A percentile compares a stretch with the other conserved stretches of the same genome.
phyloP scores from a whole-genome alignment of 768 basidiomycete species.

The Pholiota molesta region DNA sequence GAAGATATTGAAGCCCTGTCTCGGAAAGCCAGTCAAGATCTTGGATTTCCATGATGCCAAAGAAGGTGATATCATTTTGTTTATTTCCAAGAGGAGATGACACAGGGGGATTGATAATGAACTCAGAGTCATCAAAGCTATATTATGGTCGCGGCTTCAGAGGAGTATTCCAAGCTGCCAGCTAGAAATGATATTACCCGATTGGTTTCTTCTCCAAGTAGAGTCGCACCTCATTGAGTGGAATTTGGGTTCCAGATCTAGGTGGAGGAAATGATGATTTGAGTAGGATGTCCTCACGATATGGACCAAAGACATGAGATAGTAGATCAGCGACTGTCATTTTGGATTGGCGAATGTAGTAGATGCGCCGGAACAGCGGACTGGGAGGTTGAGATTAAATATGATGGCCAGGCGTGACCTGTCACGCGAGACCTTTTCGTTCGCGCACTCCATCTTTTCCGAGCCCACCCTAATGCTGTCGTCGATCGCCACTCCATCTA shows the following conservation, averaged over 20 bases:
- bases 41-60: slow-evolving; percentile 51
- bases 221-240: slow-evolving; percentile 22
- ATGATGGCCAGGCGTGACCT: not conserved
- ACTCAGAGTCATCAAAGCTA: slow-evolving; percentile 55
- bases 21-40: slow-evolving; percentile 53
- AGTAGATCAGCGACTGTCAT: slow-evolving; percentile 4
- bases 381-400: not conserved
- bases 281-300: slow-evolving; percentile 25
- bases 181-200: slow-evolving; percentile 17
- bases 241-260: slow-evolving; percentile 11
- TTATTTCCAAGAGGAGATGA: slow-evolving; percentile 13
- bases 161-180: not conserved
- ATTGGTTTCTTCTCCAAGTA: slow-evolving; percentile 19
- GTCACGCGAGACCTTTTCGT: slow-evolving; percentile 15
- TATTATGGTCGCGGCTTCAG: not conserved
- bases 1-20: slow-evolving; percentile 41
- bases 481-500: slow-evolving; percentile 24
- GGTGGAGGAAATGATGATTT: slow-evolving; percentile 22
- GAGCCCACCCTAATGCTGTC: slow-evolving; percentile 50
- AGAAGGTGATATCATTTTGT: slow-evolving; percentile 44
- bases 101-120: slow-evolving; percentile 30
- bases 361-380: not conserved
- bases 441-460: slow-evolving; percentile 17
- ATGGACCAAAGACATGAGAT: slow-evolving; percentile 27
- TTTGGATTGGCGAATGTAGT: not conserved